Conservation (phyloP, 2,329 filamentous ascomycete genomes). For the Exserohilum turcica region DNA sequence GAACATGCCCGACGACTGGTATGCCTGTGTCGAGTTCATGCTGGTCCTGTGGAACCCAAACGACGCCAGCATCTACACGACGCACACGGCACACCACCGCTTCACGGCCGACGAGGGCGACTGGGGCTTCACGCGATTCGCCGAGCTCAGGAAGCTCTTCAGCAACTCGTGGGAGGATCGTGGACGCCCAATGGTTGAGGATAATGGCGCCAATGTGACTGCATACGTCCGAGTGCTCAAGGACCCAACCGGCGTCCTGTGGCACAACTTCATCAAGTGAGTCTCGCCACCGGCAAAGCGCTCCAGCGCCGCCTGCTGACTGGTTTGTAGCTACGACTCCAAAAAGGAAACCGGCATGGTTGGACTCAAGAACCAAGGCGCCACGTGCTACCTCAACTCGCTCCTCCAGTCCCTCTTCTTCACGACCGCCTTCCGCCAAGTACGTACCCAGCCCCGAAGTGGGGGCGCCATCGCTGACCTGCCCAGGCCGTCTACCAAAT, state of each 20-base stretch:
- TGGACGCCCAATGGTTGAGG: slow-evolving; percentile 74
- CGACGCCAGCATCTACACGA: slow-evolving; percentile 79
- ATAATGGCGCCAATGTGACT: slow-evolving; percentile 77
- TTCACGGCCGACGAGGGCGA: slow-evolving; percentile 97
- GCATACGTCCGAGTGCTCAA: slow-evolving; percentile 82
- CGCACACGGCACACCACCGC: slow-evolving; percentile 85
- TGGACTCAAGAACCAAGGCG: slow-evolving; percentile 93
- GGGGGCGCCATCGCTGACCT: slow-evolving; percentile 5
- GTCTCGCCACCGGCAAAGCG: slow-evolving; percentile 12
- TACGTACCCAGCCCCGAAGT: slow-evolving; percentile 43
- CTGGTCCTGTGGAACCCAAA: slow-evolving; percentile 93
- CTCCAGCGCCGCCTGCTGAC: neutral
- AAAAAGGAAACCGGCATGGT: slow-evolving; percentile 99
- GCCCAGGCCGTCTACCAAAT: slow-evolving; percentile 93
- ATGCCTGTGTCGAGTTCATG: slow-evolving; percentile 93
- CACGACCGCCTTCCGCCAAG: slow-evolving; percentile 89
- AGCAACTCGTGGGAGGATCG: slow-evolving; percentile 73
- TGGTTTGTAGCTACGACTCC: slow-evolving; percentile 73
- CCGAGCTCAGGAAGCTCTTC: slow-evolving; percentile 85
- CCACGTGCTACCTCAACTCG: slow-evolving; percentile 63
- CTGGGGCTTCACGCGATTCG: slow-evolving; percentile 98
- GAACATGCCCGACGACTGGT: slow-evolving; percentile 84
- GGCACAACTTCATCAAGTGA: slow-evolving; percentile 84
- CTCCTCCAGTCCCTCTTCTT: slow-evolving; percentile 55
- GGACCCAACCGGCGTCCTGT: slow-evolving; percentile 85